Conservation (phyloP, 768 basidiomycete genomes). For the Cystobasidium ongulense region DNA sequence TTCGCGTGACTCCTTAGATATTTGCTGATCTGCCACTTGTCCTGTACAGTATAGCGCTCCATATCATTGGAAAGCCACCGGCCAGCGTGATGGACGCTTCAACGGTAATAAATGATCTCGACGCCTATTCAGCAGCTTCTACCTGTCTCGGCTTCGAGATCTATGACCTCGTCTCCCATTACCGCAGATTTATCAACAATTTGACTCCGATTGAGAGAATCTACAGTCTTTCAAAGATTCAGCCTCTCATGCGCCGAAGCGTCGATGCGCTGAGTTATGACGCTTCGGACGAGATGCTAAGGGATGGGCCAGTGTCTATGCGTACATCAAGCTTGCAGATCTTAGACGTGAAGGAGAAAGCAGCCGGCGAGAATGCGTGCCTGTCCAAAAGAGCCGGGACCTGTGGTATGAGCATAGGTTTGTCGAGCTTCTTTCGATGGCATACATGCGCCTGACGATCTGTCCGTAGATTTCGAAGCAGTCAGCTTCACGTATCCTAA, state of each 20-base stretch:
- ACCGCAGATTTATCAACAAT: not conserved
- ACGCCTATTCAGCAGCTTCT: not conserved
- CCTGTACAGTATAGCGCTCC: not conserved
- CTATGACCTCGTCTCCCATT: not conserved
- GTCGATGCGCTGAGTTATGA: not conserved
- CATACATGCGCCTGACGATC: not conserved
- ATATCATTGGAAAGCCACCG: not conserved
- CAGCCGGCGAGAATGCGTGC: too few species aligned
- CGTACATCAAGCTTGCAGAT: not conserved
- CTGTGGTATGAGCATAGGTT: not conserved
- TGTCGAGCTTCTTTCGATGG: not conserved
- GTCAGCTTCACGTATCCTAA: conserved; percentile 14
- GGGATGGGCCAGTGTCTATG: not conserved
- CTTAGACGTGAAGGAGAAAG: not conserved
- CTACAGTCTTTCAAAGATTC: not conserved
- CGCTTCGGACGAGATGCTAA: not conserved
- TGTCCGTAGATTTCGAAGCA: not conserved
- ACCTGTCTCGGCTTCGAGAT: not conserved
- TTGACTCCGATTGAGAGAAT: not conserved
- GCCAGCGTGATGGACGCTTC: not conserved
- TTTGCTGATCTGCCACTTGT: not conserved
- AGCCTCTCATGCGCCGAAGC: not conserved
- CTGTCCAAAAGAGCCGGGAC: too few species aligned
- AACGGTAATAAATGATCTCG: not conserved
- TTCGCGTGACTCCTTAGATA: not conserved